Conservation (phyloP, 495 filamentous ascomycete species). For the Monascus purpureus region DNA sequence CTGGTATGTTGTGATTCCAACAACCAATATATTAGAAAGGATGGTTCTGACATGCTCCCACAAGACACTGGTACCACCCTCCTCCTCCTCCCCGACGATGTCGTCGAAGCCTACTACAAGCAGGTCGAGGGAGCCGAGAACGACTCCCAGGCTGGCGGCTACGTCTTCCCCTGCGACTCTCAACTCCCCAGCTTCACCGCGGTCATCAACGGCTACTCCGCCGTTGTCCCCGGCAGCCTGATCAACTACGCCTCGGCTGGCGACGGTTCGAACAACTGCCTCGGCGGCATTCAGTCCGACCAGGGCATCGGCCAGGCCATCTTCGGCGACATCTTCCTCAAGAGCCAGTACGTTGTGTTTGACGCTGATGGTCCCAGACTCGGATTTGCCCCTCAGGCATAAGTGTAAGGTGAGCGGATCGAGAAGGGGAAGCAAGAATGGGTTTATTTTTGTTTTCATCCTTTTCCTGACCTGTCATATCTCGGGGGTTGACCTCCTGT, state of each 20-base stretch:
- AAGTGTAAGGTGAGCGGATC: too few relatives aligned
- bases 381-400: conserved; percentile 44
- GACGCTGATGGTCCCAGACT: conserved; percentile 41
- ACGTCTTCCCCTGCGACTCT: conserved; percentile 50
- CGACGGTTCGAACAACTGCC: conserved; percentile 31
- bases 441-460: too few relatives aligned
- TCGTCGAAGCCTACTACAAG: conserved; percentile 52
- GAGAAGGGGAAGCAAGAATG: too few relatives aligned
- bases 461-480: too few relatives aligned
- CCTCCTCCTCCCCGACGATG: conserved; percentile 39
- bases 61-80: conserved; percentile 60
- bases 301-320: conserved; percentile 51
- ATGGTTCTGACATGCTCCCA: background rate
- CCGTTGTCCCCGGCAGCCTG: conserved; percentile 39
- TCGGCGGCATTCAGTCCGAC: conserved; percentile 50
- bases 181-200: conserved; percentile 49
- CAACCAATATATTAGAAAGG: too few relatives aligned
- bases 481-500: too few relatives aligned
- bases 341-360: conserved; percentile 67
- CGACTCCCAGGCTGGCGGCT: conserved; percentile 41
- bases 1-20: conserved; percentile 11
- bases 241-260: conserved; percentile 38
- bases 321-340: conserved; percentile 67
- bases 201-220: conserved; percentile 35
- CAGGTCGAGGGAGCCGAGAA: conserved; percentile 38